Conservation (phyloP, 169 alveolate genomes). For the Plasmodium knowlesi region DNA sequence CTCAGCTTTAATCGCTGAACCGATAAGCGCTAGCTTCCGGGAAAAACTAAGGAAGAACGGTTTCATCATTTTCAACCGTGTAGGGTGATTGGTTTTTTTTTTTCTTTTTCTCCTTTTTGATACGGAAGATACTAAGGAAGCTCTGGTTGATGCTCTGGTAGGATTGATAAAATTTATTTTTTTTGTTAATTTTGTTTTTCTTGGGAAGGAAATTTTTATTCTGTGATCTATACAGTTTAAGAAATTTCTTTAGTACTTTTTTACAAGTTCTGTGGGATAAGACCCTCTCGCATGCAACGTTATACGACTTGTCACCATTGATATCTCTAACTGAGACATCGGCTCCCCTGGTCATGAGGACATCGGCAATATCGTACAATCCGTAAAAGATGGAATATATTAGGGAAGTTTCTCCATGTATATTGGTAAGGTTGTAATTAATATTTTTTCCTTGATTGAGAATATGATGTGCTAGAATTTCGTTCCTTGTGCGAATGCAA, state of each 20-base stretch:
- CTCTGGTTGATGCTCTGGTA: constrained; percentile 72
- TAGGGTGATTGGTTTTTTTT: background rate
- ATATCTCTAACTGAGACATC: constrained; percentile 70
- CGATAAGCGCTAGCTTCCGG: background rate
- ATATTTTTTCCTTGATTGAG: constrained; percentile 79
- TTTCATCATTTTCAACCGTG: constrained; percentile 7
- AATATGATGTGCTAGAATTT: constrained; percentile 81
- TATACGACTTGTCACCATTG: constrained; percentile 72
- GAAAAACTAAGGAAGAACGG: background rate
- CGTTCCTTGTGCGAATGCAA: constrained; percentile 88
- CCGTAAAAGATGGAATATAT: constrained; percentile 72
- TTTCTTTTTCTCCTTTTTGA: constrained; percentile 55
- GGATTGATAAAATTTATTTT: constrained; percentile 59
- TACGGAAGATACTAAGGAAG: constrained; percentile 58
- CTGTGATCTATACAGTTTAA: constrained; percentile 69
- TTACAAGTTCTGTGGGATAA: constrained; percentile 69
- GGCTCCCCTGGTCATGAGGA: constrained; percentile 73
- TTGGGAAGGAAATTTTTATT: constrained; percentile 60
- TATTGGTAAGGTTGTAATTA: constrained; percentile 76
- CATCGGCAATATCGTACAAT: constrained; percentile 67
- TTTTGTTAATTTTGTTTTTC: constrained; percentile 57
- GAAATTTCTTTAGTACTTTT: constrained; percentile 63
- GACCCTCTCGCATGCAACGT: constrained; percentile 76
- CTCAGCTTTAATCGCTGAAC: too few relatives aligned
- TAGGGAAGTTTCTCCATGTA: constrained; percentile 75